Evolutionary conservation across 2,329 filamentous ascomycete genomes (phyloP).

Genomic region (Calonectria crousiana): DNA sequence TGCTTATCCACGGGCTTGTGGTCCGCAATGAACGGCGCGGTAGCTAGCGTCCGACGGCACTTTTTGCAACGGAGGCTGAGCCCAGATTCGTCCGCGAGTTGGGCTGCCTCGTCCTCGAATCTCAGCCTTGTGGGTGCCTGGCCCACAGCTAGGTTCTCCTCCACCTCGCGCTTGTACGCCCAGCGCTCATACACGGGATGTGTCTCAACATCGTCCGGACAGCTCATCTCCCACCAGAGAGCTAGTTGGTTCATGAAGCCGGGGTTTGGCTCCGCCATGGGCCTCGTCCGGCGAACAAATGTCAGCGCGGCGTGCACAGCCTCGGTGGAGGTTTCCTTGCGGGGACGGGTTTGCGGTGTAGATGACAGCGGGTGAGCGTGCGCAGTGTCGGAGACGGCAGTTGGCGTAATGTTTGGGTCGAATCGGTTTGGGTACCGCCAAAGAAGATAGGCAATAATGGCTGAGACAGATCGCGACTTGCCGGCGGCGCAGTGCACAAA

Average conservation of each 20-base stretch:
- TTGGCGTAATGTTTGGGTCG: conserved; percentile 51
- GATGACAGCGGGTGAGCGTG: conserved; percentile 22
- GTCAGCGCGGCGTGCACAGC: conserved; percentile 74
- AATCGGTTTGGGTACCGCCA: conserved; percentile 71
- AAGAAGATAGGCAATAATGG: conserved; percentile 87
- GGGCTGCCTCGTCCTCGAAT: conserved; percentile 80
- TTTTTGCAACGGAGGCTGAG: conserved; percentile 82
- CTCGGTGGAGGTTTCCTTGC: conserved; percentile 52
- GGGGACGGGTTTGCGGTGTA: conserved; percentile 35
- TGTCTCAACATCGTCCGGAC: conserved; percentile 73
- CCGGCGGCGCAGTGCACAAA: conserved; percentile 88
- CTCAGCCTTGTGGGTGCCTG: conserved; percentile 85
- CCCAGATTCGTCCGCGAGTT: conserved; percentile 48
- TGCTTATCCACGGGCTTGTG: conserved; percentile 61
- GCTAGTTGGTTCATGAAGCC: conserved; percentile 92
- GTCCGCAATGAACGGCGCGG: conserved; percentile 71
- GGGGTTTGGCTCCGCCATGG: conserved; percentile 87
- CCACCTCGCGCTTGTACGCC: conserved; percentile 67
- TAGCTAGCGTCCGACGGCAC: conserved; percentile 78
- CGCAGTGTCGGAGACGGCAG: conserved; percentile 35
- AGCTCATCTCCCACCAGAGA: conserved; percentile 89
- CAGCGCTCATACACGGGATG: conserved; percentile 85
- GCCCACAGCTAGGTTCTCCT: conserved; percentile 74
- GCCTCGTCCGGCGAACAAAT: conserved; percentile 76
- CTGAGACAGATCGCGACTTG: conserved; percentile 90